A percentile compares a stretch with the other conserved stretches of the same genome.
Evolutionary conservation across 108 stramenopile genomes (phyloP).

Genomic region (Pseudonitzschia pungens): DNA sequence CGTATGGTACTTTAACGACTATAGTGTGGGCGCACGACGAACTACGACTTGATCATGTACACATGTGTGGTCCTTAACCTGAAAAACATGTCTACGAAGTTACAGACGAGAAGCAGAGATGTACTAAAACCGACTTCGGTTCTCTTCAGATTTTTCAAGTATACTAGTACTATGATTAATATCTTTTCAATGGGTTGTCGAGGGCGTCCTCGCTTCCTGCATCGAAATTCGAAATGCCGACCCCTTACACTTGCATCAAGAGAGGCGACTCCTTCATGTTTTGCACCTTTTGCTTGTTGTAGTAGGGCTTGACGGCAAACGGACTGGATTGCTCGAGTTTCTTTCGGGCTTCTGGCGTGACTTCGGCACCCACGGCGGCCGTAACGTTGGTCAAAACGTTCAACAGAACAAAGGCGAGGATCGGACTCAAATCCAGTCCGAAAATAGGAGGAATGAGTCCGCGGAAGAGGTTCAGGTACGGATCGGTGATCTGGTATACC

Average conservation of each 20-base stretch:
- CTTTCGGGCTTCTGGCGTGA: conserved; percentile 32
- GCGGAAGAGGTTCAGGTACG: conserved; percentile 88
- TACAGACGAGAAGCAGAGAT: too few relatives aligned
- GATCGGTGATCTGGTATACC: conserved; percentile 87
- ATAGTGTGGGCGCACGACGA: too few relatives aligned
- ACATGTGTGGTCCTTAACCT: too few relatives aligned
- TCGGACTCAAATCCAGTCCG: conserved; percentile 82
- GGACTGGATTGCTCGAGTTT: conserved; percentile 17
- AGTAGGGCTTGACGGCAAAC: conserved; percentile 15
- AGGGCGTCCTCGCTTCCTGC: too few relatives aligned
- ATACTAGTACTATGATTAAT: too few relatives aligned
- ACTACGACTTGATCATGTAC: too few relatives aligned
- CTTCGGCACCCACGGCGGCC: conserved; percentile 56
- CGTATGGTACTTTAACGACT: too few relatives aligned
- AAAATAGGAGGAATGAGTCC: conserved; percentile 82
- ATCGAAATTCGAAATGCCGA: too few relatives aligned
- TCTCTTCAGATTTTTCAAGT: too few relatives aligned
- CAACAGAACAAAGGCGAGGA: conserved; percentile 71
- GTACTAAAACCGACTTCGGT: too few relatives aligned
- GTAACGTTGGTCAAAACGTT: conserved; percentile 57
- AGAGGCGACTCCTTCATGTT: background rate
- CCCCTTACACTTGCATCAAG: background rate
- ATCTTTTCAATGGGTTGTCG: too few relatives aligned
- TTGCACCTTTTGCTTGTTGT: background rate
- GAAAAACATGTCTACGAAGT: too few relatives aligned